phyloP scores from a whole-genome alignment of 305 asterid genomes.

The Fraxinus nigra region DNA sequence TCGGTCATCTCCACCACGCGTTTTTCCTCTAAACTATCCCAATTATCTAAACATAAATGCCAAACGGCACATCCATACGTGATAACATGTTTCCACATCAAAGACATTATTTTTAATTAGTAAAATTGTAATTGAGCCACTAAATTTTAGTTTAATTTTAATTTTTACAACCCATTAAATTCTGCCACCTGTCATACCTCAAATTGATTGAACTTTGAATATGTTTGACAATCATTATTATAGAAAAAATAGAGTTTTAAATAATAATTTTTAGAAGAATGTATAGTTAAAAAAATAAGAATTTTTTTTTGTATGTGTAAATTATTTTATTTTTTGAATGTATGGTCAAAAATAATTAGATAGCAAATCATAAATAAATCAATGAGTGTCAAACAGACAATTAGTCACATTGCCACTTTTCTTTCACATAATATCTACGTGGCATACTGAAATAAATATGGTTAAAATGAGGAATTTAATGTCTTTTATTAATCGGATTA shows the following conservation, averaged over 20 bases:
- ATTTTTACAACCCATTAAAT: too few species aligned
- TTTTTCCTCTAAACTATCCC: not conserved
- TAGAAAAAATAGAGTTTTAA: too few species aligned
- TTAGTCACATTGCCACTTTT: not conserved
- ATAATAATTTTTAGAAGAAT: too few species aligned
- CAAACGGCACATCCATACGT: not conserved
- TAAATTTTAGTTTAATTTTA: not conserved
- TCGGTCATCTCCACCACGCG: not conserved
- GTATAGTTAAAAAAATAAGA: too few species aligned
- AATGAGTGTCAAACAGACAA: too few species aligned
- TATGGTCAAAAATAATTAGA: too few species aligned
- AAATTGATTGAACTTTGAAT: not conserved
- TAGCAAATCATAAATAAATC: too few species aligned
- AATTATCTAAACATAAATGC: not conserved
- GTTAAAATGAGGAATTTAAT: not conserved
- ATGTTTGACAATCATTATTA: too few species aligned
- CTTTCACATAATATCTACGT: not conserved
- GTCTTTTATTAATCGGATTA: too few species aligned
- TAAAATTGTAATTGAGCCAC: not conserved
- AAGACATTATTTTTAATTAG: not conserved
- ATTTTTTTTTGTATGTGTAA: too few species aligned
- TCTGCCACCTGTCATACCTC: not conserved
- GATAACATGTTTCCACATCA: not conserved
- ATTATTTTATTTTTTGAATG: too few species aligned
- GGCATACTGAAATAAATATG: not conserved